A percentile compares a stretch with the other conserved stretches of the same genome.
Evolutionary conservation across 2,329 filamentous ascomycete species (phyloP).

Genomic region (Geosmithia putterillii): DNA sequence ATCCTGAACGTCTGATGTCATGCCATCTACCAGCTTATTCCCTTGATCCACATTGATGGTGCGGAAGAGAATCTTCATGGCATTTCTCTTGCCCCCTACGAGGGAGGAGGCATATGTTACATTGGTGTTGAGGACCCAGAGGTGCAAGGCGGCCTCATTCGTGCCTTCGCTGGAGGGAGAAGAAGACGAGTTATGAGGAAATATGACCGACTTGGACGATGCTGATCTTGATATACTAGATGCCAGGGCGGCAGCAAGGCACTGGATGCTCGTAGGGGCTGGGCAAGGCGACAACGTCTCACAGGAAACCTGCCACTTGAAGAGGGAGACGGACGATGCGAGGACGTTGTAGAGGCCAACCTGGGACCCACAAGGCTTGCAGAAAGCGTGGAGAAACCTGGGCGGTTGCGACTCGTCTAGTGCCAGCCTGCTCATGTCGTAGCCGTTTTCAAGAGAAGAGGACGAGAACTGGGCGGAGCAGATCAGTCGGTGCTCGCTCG

Average conservation of each 20-base stretch:
- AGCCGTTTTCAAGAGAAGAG: slow-evolving; percentile 15
- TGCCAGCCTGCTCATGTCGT: slow-evolving; percentile 15
- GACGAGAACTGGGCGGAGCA: slow-evolving; percentile 21
- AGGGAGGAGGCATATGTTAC: slow-evolving; percentile 37
- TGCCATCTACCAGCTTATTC: slow-evolving; percentile 33
- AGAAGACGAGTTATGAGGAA: slow-evolving; percentile 15
- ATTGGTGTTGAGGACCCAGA: slow-evolving; percentile 46
- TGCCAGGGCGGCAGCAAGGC: slow-evolving; percentile 38
- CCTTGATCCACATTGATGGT: slow-evolving; percentile 28
- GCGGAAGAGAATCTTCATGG: slow-evolving; percentile 42
- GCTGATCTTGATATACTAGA: slow-evolving; percentile 43
- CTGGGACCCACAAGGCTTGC: slow-evolving; percentile 29
- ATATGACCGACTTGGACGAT: slow-evolving; percentile 42
- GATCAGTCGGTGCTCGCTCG: neutral
- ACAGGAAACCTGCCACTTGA: slow-evolving; percentile 45
- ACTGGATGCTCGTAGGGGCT: slow-evolving; percentile 31
- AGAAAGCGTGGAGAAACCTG: slow-evolving; percentile 27
- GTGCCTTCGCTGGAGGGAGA: slow-evolving; percentile 1
- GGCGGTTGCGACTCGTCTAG: slow-evolving; percentile 9
- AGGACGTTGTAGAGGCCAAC: slow-evolving; percentile 35
- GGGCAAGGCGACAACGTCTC: slow-evolving; percentile 11
- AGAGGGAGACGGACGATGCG: slow-evolving; percentile 33
- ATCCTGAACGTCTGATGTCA: slow-evolving; percentile 46
- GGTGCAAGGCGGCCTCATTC: slow-evolving; percentile 21
- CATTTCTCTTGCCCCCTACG: slow-evolving; percentile 15